Percentiles rank a stretch among this genome's conserved stretches.
phyloP scores from a whole-genome alignment of 768 basidiomycete species.

The Dacryopinax primogenitus region DNA sequence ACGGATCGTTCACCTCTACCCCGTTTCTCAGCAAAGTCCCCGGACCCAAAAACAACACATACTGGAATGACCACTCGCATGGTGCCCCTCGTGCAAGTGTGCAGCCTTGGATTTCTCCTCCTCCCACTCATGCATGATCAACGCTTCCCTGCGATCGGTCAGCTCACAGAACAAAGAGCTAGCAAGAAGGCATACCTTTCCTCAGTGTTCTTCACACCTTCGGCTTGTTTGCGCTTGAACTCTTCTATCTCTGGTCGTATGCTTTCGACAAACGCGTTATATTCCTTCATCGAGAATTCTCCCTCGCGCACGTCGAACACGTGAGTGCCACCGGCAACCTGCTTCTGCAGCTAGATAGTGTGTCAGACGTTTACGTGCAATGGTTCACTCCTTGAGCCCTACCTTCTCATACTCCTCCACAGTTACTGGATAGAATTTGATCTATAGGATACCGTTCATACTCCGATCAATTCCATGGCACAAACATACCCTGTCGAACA shows the following conservation, averaged over 20 bases:
- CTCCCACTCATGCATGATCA: constrained; percentile 37
- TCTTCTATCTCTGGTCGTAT: constrained; percentile 33
- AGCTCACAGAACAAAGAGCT: constrained; percentile 8
- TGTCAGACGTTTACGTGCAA: background rate
- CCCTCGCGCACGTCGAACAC: constrained; percentile 35
- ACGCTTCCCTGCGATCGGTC: constrained; percentile 29
- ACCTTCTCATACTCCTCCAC: constrained; percentile 42
- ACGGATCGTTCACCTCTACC: background rate
- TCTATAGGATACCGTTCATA: constrained; percentile 25
- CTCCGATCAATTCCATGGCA: too few species aligned
- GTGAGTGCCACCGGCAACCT: constrained; percentile 20
- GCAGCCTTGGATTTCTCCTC: constrained; percentile 18
- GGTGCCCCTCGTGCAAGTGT: background rate
- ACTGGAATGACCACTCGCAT: background rate
- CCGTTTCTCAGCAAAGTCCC: background rate
- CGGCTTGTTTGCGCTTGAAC: constrained; percentile 34
- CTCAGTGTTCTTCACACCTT: constrained; percentile 33
- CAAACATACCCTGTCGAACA: constrained; percentile 46
- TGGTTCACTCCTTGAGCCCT: background rate
- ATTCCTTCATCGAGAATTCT: constrained; percentile 41
- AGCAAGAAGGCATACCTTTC: constrained; percentile 23
- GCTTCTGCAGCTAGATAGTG: constrained; percentile 1
- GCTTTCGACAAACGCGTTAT: constrained; percentile 32
- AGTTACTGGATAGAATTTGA: constrained; percentile 39
- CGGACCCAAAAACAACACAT: background rate